Evolutionary conservation across 2,329 filamentous ascomycete species (phyloP), one percentile per base, ranked within the genome.

Genomic region (Sporothrix variecibatus): DNA sequence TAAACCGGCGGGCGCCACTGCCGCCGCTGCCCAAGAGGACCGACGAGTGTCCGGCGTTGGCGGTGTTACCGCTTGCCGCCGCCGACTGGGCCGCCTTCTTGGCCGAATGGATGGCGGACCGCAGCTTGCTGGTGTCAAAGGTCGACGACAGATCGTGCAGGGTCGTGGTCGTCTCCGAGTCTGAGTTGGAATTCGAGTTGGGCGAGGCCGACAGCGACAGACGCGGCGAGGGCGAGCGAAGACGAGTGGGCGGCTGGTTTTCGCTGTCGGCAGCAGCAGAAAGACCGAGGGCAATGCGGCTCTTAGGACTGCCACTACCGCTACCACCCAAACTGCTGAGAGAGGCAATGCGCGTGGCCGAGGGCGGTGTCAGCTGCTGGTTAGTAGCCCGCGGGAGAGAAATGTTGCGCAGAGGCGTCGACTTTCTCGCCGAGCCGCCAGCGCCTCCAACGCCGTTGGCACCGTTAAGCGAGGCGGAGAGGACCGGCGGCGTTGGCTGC

Each of bases 91-190:
- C 78, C 80, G 81, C 79, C 72, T 84, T 82, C 81, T 88, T 89
- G 78, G 83, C 86, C 28, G 84, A 84, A 77, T 89, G 86, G 73
- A 90, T 81, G 2, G 87, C 88, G 28, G 83, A 86, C 69, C 88
- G 86, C 46, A 90, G 84, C 80, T 89, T 89, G 62, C 85, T 83
- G 4, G 85, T 80, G 78, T 90, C 87, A 69, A 90, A 84, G 23
- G 82, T 78, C 28, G 88, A 86, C 15, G 65, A n/a, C 65, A 75
- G 31, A 26, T 73, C 65, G 49, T 67, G n/a, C 53, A 56, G 51
- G 8, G 26, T 73, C 5, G 34, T 51, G 17, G 68, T 68, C 7
- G 46, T 20, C 8, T 23, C 68, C 15, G 49, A 23, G 31, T 76
- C 72, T 15, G 51, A 56, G 64, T 76, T 74, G 7, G 49, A 23